Conservation (phyloP, 805 yeast genomes). For the Candida insectorum region DNA sequence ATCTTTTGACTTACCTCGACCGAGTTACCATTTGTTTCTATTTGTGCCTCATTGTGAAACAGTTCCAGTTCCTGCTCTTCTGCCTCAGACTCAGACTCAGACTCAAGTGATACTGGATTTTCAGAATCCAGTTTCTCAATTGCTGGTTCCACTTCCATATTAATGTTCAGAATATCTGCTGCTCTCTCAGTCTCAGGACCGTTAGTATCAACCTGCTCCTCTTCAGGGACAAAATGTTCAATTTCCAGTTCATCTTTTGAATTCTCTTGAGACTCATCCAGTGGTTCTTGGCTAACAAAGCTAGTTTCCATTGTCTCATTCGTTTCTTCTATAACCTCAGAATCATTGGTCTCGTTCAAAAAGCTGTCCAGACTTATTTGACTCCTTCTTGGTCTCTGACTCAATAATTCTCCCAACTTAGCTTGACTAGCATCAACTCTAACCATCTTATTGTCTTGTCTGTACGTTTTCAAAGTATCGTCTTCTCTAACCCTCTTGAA, state of each 20-base stretch:
- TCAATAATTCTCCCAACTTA: conserved; percentile 17
- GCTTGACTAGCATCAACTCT: conserved; percentile 69
- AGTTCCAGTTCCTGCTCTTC: too few relatives aligned
- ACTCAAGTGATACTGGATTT: too few relatives aligned
- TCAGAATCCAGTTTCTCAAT: too few relatives aligned
- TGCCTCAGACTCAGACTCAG: too few relatives aligned
- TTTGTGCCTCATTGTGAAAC: too few relatives aligned
- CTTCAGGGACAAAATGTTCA: background rate
- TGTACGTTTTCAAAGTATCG: conserved; percentile 22
- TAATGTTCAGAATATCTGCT: too few relatives aligned
- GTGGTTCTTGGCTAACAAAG: too few relatives aligned
- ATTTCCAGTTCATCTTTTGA: background rate
- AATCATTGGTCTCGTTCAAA: conserved; percentile 1
- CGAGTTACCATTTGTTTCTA: background rate
- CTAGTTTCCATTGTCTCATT: conserved; percentile 12
- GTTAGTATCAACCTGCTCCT: background rate
- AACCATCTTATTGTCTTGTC: conserved; percentile 65
- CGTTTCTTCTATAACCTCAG: conserved; percentile 1
- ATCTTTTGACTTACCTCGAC: too few relatives aligned
- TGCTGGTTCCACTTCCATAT: too few relatives aligned
- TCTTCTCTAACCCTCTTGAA: conserved; percentile 9
- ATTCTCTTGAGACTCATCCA: conserved; percentile 1
- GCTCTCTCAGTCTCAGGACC: too few relatives aligned
- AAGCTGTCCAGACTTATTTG: conserved; percentile 2
- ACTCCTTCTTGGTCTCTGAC: background rate